These are phyloP conservation scores for Schoenoplectus tabernaemontani DNA, from an alignment of 202 grass and related monocot genomes.

Conservation along the genomic window DNA sequence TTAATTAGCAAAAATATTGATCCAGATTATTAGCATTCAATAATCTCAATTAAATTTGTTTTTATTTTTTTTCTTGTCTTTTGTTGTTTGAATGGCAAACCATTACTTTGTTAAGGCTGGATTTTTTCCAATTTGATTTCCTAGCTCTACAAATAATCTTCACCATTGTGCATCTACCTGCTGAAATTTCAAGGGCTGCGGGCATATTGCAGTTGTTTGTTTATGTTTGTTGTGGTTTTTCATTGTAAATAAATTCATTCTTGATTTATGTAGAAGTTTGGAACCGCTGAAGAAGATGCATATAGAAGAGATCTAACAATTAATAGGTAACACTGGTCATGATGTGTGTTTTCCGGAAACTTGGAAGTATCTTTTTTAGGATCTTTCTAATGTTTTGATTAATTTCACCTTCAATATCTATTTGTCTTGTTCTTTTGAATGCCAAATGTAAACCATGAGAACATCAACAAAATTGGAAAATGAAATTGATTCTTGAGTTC, in stretches of 20 bases:
- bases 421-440: background rate
- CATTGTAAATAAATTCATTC: background rate
- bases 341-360: background rate
- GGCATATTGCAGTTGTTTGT: background rate
- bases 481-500: background rate
- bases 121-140: background rate
- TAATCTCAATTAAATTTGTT: background rate
- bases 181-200: background rate
- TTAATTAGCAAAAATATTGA: background rate
- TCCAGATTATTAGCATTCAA: too few species aligned
- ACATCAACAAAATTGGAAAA: too few species aligned
- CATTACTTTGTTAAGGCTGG: background rate
- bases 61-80: conserved; percentile 13
- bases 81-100: background rate
- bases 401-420: background rate
- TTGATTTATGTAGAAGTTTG: conserved; percentile 55
- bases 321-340: conserved; percentile 57
- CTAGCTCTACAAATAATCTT: background rate
- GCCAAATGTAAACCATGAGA: conserved; percentile 8
- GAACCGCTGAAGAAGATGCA: conserved; percentile 85
- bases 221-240: too few species aligned
- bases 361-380: conserved; percentile 3
- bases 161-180: background rate
- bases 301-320: conserved; percentile 87
- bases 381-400: background rate